Evolutionary conservation across 2,329 filamentous ascomycete genomes (phyloP).

Genomic region (Penicillium sp.): DNA sequence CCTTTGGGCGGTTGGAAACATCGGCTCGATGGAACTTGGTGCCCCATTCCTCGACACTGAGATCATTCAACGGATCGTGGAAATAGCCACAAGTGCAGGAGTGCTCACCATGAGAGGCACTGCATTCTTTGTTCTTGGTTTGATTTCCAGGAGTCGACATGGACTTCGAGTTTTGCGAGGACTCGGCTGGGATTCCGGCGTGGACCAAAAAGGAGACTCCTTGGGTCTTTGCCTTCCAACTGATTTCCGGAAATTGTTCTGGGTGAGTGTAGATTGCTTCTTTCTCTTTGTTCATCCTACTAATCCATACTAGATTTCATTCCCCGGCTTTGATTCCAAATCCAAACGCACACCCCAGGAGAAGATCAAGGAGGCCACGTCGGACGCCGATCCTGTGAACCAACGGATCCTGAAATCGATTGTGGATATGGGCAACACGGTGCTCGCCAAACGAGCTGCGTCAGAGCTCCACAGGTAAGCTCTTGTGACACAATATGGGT

Average conservation of each 20-base stretch:
- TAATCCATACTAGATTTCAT: conserved; percentile 37
- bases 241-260: conserved; percentile 76
- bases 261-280: conserved; percentile 53
- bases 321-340: conserved; percentile 44
- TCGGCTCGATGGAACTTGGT: conserved; percentile 96
- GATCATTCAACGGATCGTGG: conserved; percentile 82
- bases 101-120: conserved; percentile 94
- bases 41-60: conserved; percentile 90
- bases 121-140: conserved; percentile 90
- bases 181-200: conserved; percentile 89
- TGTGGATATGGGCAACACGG: conserved; percentile 87
- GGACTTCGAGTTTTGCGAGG: conserved; percentile 89
- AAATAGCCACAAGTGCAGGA: conserved; percentile 83
- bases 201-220: conserved; percentile 78
- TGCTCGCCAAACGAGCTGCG: conserved; percentile 84
- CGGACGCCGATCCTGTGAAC: conserved; percentile 64
- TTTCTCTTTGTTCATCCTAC: neutral
- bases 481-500: neutral
- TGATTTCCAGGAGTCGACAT: conserved; percentile 89
- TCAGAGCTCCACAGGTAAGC: conserved; percentile 69
- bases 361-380: conserved; percentile 59
- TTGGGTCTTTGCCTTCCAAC: conserved; percentile 85
- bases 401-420: conserved; percentile 80
- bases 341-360: conserved; percentile 45
- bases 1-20: conserved; percentile 96